Conservation (phyloP, 257 asterid species). For the Osmanthus fragrans region DNA sequence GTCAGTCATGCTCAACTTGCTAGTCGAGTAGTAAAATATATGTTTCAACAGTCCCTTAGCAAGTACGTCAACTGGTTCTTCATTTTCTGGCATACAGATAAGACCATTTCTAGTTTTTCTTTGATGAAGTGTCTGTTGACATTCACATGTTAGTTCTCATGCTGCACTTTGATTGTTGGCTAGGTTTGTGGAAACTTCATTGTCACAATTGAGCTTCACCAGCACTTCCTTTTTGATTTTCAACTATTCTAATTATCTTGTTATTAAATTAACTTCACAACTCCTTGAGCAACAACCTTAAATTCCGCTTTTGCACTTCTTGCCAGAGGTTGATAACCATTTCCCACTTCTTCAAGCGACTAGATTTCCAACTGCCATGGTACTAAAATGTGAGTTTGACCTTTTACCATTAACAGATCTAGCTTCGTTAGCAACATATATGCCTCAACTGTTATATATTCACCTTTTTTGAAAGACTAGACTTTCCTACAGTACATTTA, state of each 20-base stretch:
- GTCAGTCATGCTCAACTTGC: background rate
- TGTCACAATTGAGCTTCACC: background rate
- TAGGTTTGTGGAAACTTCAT: background rate
- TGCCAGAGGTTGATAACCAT: background rate
- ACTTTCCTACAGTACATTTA: background rate
- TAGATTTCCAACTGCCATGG: background rate
- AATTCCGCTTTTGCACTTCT: background rate
- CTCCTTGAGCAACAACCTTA: background rate
- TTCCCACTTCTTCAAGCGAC: background rate
- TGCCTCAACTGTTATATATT: background rate
- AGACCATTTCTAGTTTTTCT: background rate
- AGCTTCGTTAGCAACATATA: background rate
- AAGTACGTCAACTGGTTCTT: too few relatives aligned
- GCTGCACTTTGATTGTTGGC: background rate
- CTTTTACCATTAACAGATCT: background rate
- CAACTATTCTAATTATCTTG: background rate
- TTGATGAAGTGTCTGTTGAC: background rate
- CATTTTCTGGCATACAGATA: too few relatives aligned
- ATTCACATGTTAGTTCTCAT: background rate
- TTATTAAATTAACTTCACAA: background rate
- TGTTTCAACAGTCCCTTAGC: background rate
- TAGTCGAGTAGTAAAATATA: background rate
- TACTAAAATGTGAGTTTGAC: background rate
- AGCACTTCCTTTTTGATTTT: background rate
- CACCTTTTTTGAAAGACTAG: background rate